Evolutionary conservation across 768 basidiomycete genomes (phyloP), one percentile per base, ranked within the genome.

Genomic region (Termitomyces sp.): DNA sequence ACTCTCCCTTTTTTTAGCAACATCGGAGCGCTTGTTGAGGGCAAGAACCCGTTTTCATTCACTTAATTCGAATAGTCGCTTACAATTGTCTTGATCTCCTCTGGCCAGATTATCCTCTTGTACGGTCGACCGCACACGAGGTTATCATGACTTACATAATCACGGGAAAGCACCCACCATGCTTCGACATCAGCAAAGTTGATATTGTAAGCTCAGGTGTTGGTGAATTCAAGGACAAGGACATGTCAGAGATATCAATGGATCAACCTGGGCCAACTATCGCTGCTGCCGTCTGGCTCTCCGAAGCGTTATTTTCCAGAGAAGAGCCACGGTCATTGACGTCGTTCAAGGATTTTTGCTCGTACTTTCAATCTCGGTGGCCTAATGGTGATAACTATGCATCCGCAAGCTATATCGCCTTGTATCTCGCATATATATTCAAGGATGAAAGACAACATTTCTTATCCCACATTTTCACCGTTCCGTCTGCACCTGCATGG

Each of bases 121-220:
- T 57, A 24, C 45, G 27, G 13, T 39, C 39, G 11, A 41, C 48
- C 2, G 22, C 48, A 39, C 56, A 57, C 33, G 56, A 57, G 7
- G 48, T 57, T 2, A 41, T 57, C 11, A 57, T 57, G 56, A 36
- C 48, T 2, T 57, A 57, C 18, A 57, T 57, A 12, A 33, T 57
- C 6, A 49, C 48, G 5, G 56, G 56, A 9, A 22, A 50, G 16
- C 56, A 57, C 47, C 56, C 56, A 24, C 11, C 56, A n/a, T 39
- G 18, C 24, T 57, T 49, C 33, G 39, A 22, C 6, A 50, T 49
- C 18, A 33, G n/a, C 18, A 48, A 33, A 41, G 15, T 57, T 12
- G 56, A 48, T 37, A 41, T 57, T 15, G 56, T 57, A 3, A 49
- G 37, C 20, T 57, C 55, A 0, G 55, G 46, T 18, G 46, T 49